Evolutionary conservation across 2,329 filamentous ascomycete species (phyloP).

Genomic region (Talaromyces sp.): DNA sequence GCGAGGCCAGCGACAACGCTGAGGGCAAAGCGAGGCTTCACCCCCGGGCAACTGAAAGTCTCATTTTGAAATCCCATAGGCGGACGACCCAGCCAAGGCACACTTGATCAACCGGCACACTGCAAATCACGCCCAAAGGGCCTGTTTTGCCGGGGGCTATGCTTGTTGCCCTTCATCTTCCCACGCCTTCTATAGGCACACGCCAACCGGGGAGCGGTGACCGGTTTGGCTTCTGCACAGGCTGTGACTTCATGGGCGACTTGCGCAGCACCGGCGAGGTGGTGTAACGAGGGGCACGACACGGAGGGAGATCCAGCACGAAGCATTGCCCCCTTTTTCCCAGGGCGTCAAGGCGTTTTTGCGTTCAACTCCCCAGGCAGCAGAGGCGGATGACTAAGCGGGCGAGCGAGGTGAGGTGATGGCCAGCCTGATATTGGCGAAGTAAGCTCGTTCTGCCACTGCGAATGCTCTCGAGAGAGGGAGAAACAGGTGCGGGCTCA

Average conservation of each 20-base stretch:
- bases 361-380: not conserved
- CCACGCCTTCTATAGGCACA: not conserved
- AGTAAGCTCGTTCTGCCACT: not conserved
- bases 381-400: not conserved
- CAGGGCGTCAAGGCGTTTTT: not conserved
- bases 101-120: not conserved
- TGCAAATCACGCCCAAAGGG: not conserved
- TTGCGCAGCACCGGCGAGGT: not conserved
- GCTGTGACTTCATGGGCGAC: not conserved
- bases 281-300: not conserved
- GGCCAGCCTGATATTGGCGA: not conserved
- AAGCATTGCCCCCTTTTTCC: not conserved
- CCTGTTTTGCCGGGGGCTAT: slow-evolving; percentile 8
- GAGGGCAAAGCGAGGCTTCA: not conserved
- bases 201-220: not conserved
- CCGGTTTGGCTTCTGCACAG: not conserved
- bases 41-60: not conserved
- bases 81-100: not conserved
- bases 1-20: not conserved
- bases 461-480: not conserved
- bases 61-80: not conserved
- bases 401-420: not conserved
- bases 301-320: not conserved
- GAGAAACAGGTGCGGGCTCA: not conserved
- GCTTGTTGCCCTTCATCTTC: not conserved